Evolutionary conservation across 192 early-diverging fungal species (phyloP).

Genomic region (Coemansia sp.): DNA sequence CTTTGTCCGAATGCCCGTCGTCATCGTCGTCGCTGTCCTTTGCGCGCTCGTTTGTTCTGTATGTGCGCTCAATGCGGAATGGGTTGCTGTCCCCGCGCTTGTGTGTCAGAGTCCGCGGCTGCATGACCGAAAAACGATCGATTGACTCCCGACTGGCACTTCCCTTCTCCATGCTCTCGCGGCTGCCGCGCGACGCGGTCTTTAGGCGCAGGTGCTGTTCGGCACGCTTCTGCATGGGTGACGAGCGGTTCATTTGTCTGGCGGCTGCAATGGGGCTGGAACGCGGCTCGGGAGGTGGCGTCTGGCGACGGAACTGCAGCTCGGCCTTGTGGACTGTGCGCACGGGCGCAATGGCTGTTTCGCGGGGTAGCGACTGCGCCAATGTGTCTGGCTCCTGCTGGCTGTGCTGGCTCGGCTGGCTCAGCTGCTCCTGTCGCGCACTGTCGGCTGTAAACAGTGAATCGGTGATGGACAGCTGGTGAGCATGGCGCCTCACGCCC

Average conservation of each 20-base stretch:
- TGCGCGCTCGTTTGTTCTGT: conserved; percentile 38
- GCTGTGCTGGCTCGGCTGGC: background rate
- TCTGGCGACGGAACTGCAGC: conserved; percentile 39
- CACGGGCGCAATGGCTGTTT: conserved; percentile 16
- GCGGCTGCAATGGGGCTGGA: conserved; percentile 10
- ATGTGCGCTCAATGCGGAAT: conserved; percentile 47
- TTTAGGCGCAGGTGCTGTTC: conserved; percentile 27
- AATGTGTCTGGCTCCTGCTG: conserved; percentile 8
- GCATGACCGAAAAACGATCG: conserved; percentile 25
- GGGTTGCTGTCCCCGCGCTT: conserved; percentile 26
- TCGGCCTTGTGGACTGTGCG: conserved; percentile 48
- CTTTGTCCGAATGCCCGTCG: conserved; percentile 19
- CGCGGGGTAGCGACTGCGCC: conserved; percentile 26
- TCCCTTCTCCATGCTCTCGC: conserved; percentile 48
- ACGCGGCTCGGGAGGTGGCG: conserved; percentile 11
- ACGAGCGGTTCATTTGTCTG: conserved; percentile 23
- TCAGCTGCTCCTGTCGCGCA: background rate
- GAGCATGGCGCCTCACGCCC: conserved; percentile 10
- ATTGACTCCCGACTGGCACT: conserved; percentile 39
- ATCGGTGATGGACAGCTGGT: conserved; percentile 11
- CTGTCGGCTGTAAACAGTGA: background rate
- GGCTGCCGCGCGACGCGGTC: conserved; percentile 21
- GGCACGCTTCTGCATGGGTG: conserved; percentile 40
- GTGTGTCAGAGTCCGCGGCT: conserved; percentile 19
- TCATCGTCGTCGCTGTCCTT: conserved; percentile 22